A percentile compares a stretch with the other conserved stretches of the same genome.
These are phyloP conservation scores for Teratosphaeria destructans DNA, from an alignment of 2,329 filamentous ascomycete genomes.

Conservation along the genomic window DNA sequence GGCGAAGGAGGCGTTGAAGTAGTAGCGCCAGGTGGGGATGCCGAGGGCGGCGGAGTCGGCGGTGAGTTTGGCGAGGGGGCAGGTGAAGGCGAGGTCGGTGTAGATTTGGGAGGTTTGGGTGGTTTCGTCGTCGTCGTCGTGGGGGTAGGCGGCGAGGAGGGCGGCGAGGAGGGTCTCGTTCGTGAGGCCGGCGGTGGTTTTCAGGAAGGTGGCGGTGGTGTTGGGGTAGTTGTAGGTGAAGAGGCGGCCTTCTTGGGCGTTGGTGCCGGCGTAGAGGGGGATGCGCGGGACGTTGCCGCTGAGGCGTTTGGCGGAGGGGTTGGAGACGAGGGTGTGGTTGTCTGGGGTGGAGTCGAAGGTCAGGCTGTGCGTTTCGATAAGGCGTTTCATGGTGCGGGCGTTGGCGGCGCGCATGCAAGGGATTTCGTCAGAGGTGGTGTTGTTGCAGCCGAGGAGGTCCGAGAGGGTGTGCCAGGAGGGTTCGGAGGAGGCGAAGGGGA, in stretches of 20 bases:
- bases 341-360: slow-evolving; percentile 24
- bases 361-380: slow-evolving; percentile 22
- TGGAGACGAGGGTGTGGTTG: slow-evolving; percentile 22
- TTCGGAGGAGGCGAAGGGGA: slow-evolving; percentile 8
- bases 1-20: slow-evolving; percentile 27
- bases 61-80: slow-evolving; percentile 16
- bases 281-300: slow-evolving; percentile 24
- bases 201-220: slow-evolving; percentile 15
- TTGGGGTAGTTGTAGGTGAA: slow-evolving; percentile 4
- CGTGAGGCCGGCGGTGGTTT: slow-evolving; percentile 8
- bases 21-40: slow-evolving; percentile 28
- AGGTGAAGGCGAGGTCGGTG: slow-evolving; percentile 22
- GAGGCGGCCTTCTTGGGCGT: slow-evolving; percentile 25
- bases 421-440: slow-evolving; percentile 15
- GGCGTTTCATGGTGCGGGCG: slow-evolving; percentile 21
- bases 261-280: slow-evolving; percentile 26
- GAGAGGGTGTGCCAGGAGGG: slow-evolving; percentile 18
- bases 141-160: slow-evolving; percentile 20
- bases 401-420: slow-evolving; percentile 22
- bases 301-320: slow-evolving; percentile 18
- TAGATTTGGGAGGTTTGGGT: slow-evolving; percentile 19
- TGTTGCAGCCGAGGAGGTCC: slow-evolving; percentile 18
- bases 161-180: slow-evolving; percentile 12
- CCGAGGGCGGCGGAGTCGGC: slow-evolving; percentile 20
- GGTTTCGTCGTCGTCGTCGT: slow-evolving; percentile 14